Percentiles rank a stretch among this genome's conserved stretches.
These are phyloP conservation scores for Aureobasidium lini DNA, from an alignment of 2,329 filamentous ascomycete species.

Conservation along the genomic window DNA sequence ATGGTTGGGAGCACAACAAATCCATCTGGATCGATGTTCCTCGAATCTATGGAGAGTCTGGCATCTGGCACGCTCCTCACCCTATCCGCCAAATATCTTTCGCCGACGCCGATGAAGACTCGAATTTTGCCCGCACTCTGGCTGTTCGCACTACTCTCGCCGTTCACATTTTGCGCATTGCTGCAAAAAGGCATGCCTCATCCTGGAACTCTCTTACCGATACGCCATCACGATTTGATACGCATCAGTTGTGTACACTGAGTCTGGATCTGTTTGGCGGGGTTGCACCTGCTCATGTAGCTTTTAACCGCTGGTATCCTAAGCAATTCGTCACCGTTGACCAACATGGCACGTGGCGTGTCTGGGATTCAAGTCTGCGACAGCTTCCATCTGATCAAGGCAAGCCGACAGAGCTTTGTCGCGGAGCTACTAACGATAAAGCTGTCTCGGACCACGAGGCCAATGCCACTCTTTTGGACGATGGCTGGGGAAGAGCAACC, in stretches of 20 bases:
- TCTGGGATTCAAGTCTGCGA: conserved; percentile 46
- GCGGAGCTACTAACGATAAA: conserved; percentile 4
- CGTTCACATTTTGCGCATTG: neutral
- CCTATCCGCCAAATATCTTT: conserved; percentile 50
- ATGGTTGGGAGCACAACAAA: conserved; percentile 47
- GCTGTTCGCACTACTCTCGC: neutral
- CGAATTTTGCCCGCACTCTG: conserved; percentile 10
- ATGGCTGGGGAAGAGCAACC: conserved; percentile 45
- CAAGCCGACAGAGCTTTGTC: conserved; percentile 3
- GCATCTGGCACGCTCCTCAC: conserved; percentile 48
- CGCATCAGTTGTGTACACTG: conserved; percentile 50
- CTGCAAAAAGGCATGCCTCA: neutral
- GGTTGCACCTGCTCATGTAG: conserved; percentile 52
- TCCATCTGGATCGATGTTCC: conserved; percentile 43
- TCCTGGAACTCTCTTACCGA: conserved; percentile 16
- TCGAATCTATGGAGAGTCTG: conserved; percentile 40
- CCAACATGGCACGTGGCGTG: conserved; percentile 56
- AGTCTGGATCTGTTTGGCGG: conserved; percentile 46
- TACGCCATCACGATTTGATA: conserved; percentile 45
- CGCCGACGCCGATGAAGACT: conserved; percentile 35
- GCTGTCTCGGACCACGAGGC: conserved; percentile 24
- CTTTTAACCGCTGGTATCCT: conserved; percentile 55
- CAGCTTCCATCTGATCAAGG: neutral
- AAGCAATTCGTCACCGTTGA: conserved; percentile 62
- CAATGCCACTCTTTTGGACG: conserved; percentile 29